phyloP scores from a whole-genome alignment of 2,329 filamentous ascomycete species.

The Paramyrothecium sp. region DNA sequence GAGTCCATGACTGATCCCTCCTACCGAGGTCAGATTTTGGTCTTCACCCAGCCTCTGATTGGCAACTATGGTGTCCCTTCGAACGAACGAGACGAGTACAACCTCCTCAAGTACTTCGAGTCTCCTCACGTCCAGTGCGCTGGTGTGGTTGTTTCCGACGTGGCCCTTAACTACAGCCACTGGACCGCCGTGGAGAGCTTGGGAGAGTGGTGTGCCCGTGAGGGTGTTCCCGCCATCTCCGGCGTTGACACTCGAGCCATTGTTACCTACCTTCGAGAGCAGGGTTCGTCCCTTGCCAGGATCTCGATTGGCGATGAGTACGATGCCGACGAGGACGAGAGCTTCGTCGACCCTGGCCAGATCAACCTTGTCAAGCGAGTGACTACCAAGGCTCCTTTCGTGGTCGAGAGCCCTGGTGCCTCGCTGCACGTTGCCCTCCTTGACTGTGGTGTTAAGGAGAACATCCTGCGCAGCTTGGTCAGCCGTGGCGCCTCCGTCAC shows the following conservation, averaged over 20 bases:
- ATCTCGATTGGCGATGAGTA: conserved; percentile 97
- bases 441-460: conserved; percentile 99
- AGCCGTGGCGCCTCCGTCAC: conserved; percentile 89
- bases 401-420: conserved; percentile 81
- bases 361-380: conserved; percentile 97
- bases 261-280: conserved; percentile 92
- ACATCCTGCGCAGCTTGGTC: conserved; percentile 94
- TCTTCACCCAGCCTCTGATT: conserved; percentile 97
- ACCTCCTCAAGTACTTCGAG: conserved; percentile 96
- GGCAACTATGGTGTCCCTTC: conserved; percentile 98
- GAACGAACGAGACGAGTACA: conserved; percentile 77
- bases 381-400: conserved; percentile 97
- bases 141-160: conserved; percentile 93
- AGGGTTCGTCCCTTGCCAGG: conserved; percentile 90
- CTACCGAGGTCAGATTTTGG: conserved; percentile 91
- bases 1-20: conserved; percentile 90
- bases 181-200: conserved; percentile 98
- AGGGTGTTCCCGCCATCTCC: conserved; percentile 93
- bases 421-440: conserved; percentile 90
- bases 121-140: conserved; percentile 96
- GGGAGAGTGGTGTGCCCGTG: conserved; percentile 90
- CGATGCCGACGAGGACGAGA: conserved; percentile 96
- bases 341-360: conserved; percentile 90
- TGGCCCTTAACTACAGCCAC: conserved; percentile 91
- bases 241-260: conserved; percentile 97